Conservation (phyloP, 805 yeast genomes). For the Teunomyces gatunensis region DNA sequence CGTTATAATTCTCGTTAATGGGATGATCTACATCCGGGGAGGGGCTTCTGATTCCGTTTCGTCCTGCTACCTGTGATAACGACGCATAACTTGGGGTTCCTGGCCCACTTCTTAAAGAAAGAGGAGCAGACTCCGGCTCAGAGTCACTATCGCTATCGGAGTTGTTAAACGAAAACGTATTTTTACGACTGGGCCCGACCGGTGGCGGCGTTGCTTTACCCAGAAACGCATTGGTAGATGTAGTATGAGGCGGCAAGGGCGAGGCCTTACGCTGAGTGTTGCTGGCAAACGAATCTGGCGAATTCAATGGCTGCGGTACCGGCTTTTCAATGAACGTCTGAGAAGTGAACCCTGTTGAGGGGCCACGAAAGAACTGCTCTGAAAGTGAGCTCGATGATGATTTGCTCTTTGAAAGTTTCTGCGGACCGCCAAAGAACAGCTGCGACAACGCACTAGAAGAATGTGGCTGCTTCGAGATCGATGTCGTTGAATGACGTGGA, state of each 20-base stretch:
- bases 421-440: slow-evolving; percentile 34
- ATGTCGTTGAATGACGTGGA: slow-evolving; percentile 33
- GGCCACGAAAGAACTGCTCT: slow-evolving; percentile 18
- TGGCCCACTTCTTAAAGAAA: not conserved
- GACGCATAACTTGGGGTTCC: slow-evolving; percentile 40
- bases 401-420: slow-evolving; percentile 9
- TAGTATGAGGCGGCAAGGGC: slow-evolving; percentile 43
- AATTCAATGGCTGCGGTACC: slow-evolving; percentile 8
- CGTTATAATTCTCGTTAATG: slow-evolving; percentile 4
- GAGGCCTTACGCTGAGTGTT: slow-evolving; percentile 32
- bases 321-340: not conserved
- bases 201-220: slow-evolving; percentile 26
- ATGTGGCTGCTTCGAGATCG: slow-evolving; percentile 41
- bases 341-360: not conserved
- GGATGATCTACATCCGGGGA: slow-evolving; percentile 4
- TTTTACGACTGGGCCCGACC: slow-evolving; percentile 5
- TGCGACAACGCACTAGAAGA: slow-evolving; percentile 38
- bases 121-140: slow-evolving; percentile 21
- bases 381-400: slow-evolving; percentile 15
- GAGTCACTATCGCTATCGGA: slow-evolving; percentile 25
- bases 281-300: slow-evolving; percentile 7
- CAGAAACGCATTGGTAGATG: slow-evolving; percentile 42
- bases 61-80: slow-evolving; percentile 51
- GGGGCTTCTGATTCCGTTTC: slow-evolving; percentile 29
- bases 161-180: slow-evolving; percentile 36